Percentiles rank a stretch among this genome's conserved stretches.
Evolutionary conservation across 2,329 filamentous ascomycete genomes (phyloP).

Genomic region (Alternaria arbusti): DNA sequence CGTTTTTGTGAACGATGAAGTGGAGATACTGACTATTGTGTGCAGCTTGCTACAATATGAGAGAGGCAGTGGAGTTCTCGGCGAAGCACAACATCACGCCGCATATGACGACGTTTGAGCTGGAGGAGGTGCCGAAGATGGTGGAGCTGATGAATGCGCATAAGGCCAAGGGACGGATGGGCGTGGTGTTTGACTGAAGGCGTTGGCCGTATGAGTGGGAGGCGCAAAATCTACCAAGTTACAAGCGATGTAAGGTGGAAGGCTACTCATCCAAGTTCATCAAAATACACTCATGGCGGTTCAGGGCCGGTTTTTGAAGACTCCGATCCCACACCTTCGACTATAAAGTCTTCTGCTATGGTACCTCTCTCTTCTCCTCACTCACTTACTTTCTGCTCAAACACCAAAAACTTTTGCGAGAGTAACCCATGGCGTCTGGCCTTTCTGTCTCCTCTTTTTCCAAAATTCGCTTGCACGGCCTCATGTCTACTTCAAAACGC

Average conservation of each 20-base stretch:
- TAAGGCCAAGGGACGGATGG: constrained; percentile 39
- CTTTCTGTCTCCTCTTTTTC: too few relatives aligned
- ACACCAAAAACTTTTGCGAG: too few relatives aligned
- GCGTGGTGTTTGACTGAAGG: constrained; percentile 33
- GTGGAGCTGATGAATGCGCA: constrained; percentile 43
- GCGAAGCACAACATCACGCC: constrained; percentile 43
- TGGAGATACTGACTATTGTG: constrained; percentile 47
- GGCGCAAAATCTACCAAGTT: too few relatives aligned
- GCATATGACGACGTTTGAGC: constrained; percentile 34
- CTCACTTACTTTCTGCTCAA: background rate
- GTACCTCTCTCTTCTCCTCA: background rate
- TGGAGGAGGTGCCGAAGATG: constrained; percentile 46
- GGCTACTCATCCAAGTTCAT: background rate
- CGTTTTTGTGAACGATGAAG: background rate
- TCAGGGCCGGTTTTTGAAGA: background rate
- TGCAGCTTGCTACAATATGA: constrained; percentile 48
- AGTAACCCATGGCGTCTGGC: too few relatives aligned
- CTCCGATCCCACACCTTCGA: too few relatives aligned
- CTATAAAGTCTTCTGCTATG: too few relatives aligned
- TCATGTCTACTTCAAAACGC: too few relatives aligned
- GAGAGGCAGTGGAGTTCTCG: constrained; percentile 41
- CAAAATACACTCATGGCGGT: background rate
- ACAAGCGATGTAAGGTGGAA: background rate
- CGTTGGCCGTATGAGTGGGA: background rate
- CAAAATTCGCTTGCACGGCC: too few relatives aligned